A percentile compares a stretch with the other conserved stretches of the same genome.
These are phyloP conservation scores for Phytomonas sp. DNA, from an alignment of 208 protist genomes.

Conservation along the genomic window DNA sequence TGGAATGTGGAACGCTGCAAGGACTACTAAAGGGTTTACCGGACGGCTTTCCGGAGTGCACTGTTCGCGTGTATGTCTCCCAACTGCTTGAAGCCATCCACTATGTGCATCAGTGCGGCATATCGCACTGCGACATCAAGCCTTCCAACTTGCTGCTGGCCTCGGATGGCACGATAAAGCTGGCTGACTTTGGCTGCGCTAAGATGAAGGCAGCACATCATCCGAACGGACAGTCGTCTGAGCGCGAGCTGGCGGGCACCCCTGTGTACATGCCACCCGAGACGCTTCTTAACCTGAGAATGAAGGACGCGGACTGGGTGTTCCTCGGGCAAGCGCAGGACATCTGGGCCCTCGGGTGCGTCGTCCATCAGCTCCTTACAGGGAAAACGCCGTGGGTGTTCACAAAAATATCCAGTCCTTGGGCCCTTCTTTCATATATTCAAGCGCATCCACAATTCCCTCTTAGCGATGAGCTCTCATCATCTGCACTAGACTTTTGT, in stretches of 20 bases:
- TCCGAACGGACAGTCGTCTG: background rate
- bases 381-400: slow-evolving; percentile 20
- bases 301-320: slow-evolving; percentile 1
- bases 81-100: slow-evolving; percentile 28
- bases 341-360: slow-evolving; percentile 96
- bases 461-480: slow-evolving; percentile 10
- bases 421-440: slow-evolving; percentile 21
- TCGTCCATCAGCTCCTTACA: slow-evolving; percentile 89
- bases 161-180: slow-evolving; percentile 28
- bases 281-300: slow-evolving; percentile 9
- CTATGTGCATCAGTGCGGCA: slow-evolving; percentile 29
- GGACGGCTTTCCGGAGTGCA: slow-evolving; percentile 20
- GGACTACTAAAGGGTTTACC: slow-evolving; percentile 15
- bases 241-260: slow-evolving; percentile 16
- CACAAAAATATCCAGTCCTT: slow-evolving; percentile 12
- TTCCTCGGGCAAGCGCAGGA: slow-evolving; percentile 44
- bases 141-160: slow-evolving; percentile 70
- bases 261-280: slow-evolving; percentile 34
- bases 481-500: slow-evolving; percentile 18
- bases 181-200: slow-evolving; percentile 45
- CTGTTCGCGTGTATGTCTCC: slow-evolving; percentile 16
- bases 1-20: slow-evolving; percentile 22
- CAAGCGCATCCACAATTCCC: slow-evolving; percentile 16
- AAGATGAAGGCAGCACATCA: background rate
- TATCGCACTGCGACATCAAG: slow-evolving; percentile 79